phyloP scores from a whole-genome alignment of 2,329 filamentous ascomycete genomes.

The Helotiales sp. region DNA sequence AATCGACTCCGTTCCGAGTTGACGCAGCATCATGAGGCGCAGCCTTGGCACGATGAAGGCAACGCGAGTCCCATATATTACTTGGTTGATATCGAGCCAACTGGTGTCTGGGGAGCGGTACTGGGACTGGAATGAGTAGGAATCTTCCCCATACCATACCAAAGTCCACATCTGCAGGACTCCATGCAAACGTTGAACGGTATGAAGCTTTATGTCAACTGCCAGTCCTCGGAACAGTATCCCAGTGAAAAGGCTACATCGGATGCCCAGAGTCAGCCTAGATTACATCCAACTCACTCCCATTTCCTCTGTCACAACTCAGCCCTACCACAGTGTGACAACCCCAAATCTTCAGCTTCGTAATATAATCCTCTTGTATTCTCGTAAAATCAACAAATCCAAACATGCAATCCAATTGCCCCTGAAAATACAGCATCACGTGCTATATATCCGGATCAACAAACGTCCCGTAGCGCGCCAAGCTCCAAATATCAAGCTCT shows the following conservation, averaged over 20 bases:
- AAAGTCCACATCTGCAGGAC: slow-evolving; percentile 15
- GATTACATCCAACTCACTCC: background rate
- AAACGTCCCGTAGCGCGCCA: slow-evolving; percentile 26
- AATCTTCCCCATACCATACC: background rate
- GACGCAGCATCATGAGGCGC: slow-evolving; percentile 17
- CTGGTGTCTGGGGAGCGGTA: background rate
- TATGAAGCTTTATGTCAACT: slow-evolving; percentile 6
- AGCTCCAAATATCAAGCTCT: slow-evolving; percentile 25
- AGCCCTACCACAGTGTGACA: slow-evolving; percentile 13
- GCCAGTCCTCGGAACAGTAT: background rate
- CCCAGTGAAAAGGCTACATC: background rate
- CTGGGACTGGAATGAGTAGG: background rate
- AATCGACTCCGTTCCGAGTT: slow-evolving; percentile 3
- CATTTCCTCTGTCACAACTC: slow-evolving; percentile 3
- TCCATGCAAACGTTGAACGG: slow-evolving; percentile 1
- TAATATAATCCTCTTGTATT: background rate
- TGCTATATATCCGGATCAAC: slow-evolving; percentile 4
- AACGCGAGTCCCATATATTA: slow-evolving; percentile 5
- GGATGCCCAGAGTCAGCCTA: background rate
- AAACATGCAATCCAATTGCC: background rate
- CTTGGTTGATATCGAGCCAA: slow-evolving; percentile 8
- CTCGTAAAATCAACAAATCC: slow-evolving; percentile 18
- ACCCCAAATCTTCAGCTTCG: slow-evolving; percentile 12
- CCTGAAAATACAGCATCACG: slow-evolving; percentile 19
- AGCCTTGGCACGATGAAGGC: slow-evolving; percentile 8